Base-by-base conservation (phyloP, 1,284 basidiomycete genomes). In the Coriolopsis trogii region DNA sequence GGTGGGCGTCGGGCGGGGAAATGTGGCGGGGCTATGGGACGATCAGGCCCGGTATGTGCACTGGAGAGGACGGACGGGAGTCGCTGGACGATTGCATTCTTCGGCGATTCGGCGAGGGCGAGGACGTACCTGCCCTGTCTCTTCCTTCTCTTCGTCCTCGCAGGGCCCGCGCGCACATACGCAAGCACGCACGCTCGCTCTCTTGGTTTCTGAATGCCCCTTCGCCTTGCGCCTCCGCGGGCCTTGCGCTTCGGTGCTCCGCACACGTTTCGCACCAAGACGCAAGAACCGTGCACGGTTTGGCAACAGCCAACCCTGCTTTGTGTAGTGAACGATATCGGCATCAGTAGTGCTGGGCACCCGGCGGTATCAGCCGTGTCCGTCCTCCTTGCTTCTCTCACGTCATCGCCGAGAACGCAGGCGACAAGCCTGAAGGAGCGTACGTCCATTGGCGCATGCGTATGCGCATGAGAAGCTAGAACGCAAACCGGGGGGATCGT, bases 21-120 rank as follows among this genome's bases (percentile, higher is more conserved):
- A 53, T 59, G 57, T 53, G 53, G 57, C 57, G 46, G 51, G 49
- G 57, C 45, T 36, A 48, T 53, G 53, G 20, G 57, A 53, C 46
- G 26, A 10, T 7, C 37, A 36, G 13, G 20, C 29, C 28, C 28
- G 37, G 26, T 8, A 47, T 18, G 7, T 21, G 21, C 37, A 23
- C 26, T 23, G 21, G 16, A 23, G n/a, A 16, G 31, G 18, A 30
- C 34, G 13, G 6, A 15, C 18, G 26, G 3, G 36, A 31, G 28
- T 36, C 13, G 33, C 33, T 5, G 33, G n/a, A 18, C 33, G 33
- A 34, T 4, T 34, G 33, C n/a, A 34, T 34, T 16, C n/a, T n/a
- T n/a, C n/a, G n/a, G n/a, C n/a, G n/a, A n/a, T n/a, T n/a, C n/a
- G n/a, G n/a, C n/a, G n/a, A n/a, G n/a, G n/a, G n/a, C n/a, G n/a